Conservation (phyloP, 2,329 filamentous ascomycete species). For the Chrysoporthe cubensis region DNA sequence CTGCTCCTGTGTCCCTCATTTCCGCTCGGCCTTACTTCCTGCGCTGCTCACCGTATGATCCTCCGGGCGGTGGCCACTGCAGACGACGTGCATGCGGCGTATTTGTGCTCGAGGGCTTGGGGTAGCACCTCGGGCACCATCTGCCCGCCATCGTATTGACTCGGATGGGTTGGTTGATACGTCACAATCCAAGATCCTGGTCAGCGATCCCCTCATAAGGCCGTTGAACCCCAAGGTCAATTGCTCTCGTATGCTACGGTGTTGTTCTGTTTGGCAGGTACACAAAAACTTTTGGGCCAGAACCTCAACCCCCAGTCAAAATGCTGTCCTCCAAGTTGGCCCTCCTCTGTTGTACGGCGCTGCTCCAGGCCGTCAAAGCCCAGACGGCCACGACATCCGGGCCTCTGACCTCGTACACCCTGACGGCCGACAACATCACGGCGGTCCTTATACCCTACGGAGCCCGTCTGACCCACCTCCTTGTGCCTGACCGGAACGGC, state of each 20-base stretch:
- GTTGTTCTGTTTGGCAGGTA: neutral
- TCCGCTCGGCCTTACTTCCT: constrained; percentile 4
- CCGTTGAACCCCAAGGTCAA: neutral
- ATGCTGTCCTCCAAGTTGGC: constrained; percentile 8
- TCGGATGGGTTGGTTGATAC: neutral
- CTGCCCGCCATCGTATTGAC: neutral
- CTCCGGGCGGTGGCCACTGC: neutral
- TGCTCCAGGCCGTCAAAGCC: constrained; percentile 13
- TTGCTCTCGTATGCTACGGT: too few relatives aligned
- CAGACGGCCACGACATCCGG: constrained; percentile 19
- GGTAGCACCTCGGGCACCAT: neutral
- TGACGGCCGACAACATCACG: constrained; percentile 24
- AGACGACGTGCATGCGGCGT: neutral
- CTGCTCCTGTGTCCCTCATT: neutral
- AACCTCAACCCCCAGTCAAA: neutral
- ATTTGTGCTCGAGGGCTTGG: neutral
- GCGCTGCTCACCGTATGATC: constrained; percentile 1
- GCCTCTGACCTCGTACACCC: constrained; percentile 21
- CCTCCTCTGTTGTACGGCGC: constrained; percentile 12
- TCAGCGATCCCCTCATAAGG: constrained; percentile 16
- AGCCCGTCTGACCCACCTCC: constrained; percentile 21
- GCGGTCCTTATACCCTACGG: constrained; percentile 23
- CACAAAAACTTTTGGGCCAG: neutral
- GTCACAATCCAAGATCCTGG: neutral
- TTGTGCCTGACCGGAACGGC: constrained; percentile 22